phyloP scores from a whole-genome alignment of 495 filamentous ascomycete genomes.

The Xylaria acuta region DNA sequence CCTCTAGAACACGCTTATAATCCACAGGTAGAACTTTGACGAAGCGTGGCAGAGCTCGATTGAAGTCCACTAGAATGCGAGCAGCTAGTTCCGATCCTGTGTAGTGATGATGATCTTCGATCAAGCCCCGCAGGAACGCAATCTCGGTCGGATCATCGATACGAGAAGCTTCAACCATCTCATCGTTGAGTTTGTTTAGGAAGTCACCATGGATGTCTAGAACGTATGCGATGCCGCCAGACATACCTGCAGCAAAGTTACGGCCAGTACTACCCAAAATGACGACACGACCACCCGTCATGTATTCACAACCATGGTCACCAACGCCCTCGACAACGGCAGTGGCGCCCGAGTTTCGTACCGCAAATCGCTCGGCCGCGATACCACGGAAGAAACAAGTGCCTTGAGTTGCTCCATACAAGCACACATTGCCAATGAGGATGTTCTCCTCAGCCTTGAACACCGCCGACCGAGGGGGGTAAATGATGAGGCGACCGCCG shows the following conservation, averaged over 20 bases:
- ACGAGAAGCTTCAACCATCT: constrained; percentile 95
- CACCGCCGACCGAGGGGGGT: constrained; percentile 89
- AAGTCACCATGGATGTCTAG: constrained; percentile 94
- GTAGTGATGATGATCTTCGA: constrained; percentile 99
- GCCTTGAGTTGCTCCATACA: constrained; percentile 94
- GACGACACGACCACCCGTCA: constrained; percentile 96
- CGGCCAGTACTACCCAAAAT: constrained; percentile 92
- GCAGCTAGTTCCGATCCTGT: constrained; percentile 97
- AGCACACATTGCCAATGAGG: constrained; percentile 93
- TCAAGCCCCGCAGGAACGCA: constrained; percentile 88
- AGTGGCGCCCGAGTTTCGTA: constrained; percentile 96
- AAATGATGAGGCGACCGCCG: constrained; percentile 93
- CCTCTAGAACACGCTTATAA: constrained; percentile 92
- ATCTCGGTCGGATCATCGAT: constrained; percentile 92
- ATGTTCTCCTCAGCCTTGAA: constrained; percentile 99
- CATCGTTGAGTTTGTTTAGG: constrained; percentile 91
- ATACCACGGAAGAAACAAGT: constrained; percentile 98
- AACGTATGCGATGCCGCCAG: constrained; percentile 96
- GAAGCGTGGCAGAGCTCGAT: constrained; percentile 87
- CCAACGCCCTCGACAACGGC: constrained; percentile 97
- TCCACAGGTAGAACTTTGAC: constrained; percentile 95
- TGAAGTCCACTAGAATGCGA: constrained; percentile 96
- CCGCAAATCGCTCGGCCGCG: constrained; percentile 96
- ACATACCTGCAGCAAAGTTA: constrained; percentile 99
- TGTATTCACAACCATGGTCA: constrained; percentile 99